phyloP scores from a whole-genome alignment of 2,329 filamentous ascomycete species.

The Cladophialophora bantiana region DNA sequence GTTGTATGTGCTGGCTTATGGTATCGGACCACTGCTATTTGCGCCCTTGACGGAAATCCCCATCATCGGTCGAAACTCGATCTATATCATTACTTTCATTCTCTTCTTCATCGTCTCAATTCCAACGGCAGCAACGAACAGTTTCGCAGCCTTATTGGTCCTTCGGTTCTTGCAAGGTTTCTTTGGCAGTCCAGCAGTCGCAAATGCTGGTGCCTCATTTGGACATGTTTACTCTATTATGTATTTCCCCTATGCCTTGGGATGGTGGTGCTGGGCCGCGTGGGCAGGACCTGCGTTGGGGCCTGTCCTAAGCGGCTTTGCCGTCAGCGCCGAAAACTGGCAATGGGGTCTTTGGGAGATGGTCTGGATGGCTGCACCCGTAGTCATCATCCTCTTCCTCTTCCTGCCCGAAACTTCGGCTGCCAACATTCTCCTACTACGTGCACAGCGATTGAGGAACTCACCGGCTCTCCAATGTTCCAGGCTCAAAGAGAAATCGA shows the following conservation, averaged over 20 bases:
- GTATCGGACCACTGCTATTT: conserved; percentile 66
- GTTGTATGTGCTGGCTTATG: conserved; percentile 51
- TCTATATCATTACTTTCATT: conserved; percentile 72
- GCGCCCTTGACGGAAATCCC: conserved; percentile 67
- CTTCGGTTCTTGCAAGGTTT: conserved; percentile 70
- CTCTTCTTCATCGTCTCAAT: conserved; percentile 72
- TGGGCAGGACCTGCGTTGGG: conserved; percentile 40
- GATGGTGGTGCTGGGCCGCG: conserved; percentile 61
- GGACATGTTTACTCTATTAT: conserved; percentile 41
- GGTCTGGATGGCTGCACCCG: conserved; percentile 65
- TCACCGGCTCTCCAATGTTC: conserved; percentile 65
- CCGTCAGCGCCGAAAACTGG: conserved; percentile 64
- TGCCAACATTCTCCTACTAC: conserved; percentile 66
- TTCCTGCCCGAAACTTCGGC: conserved; percentile 69
- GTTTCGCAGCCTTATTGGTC: conserved; percentile 69
- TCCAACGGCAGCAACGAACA: conserved; percentile 67
- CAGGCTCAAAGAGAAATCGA: conserved; percentile 70
- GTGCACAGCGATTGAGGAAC: conserved; percentile 65
- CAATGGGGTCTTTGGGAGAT: conserved; percentile 66
- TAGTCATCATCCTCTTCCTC: conserved; percentile 66
- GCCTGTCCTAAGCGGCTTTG: conserved; percentile 65
- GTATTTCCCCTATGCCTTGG: conserved; percentile 64
- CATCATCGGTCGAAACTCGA: conserved; percentile 68
- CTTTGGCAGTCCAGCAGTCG: conserved; percentile 70
- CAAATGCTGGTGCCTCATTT: conserved; percentile 64